Evolutionary conservation across 2,329 filamentous ascomycete species (phyloP).

Genomic region (Penicillium carneum): DNA sequence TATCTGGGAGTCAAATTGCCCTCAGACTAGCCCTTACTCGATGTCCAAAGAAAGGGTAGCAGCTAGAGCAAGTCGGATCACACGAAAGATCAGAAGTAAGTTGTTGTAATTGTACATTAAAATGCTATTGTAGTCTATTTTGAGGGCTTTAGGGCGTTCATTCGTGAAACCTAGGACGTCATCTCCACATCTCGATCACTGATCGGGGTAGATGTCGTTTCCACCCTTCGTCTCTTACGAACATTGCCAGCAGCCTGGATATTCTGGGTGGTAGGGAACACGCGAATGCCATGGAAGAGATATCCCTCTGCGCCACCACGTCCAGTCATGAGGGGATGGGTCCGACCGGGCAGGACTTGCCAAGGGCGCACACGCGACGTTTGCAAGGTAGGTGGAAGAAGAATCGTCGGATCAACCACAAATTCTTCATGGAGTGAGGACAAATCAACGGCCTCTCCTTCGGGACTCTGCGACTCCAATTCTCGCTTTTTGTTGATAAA

Average conservation of each 20-base stretch:
- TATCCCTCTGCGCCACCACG: conserved; percentile 89
- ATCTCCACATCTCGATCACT: conserved; percentile 43
- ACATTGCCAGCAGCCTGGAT: conserved; percentile 80
- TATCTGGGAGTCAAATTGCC: neutral
- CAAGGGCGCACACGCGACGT: conserved; percentile 78
- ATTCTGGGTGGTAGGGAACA: conserved; percentile 78
- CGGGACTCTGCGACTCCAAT: conserved; percentile 29
- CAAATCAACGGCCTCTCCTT: conserved; percentile 30
- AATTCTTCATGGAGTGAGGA: conserved; percentile 68
- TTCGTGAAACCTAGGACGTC: conserved; percentile 32
- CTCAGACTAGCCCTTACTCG: neutral
- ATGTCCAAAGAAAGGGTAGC: neutral
- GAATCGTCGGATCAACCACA: conserved; percentile 81
- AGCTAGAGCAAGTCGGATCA: neutral
- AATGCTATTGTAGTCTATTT: conserved; percentile 11
- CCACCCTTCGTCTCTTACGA: conserved; percentile 70
- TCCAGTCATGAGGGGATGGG: conserved; percentile 92
- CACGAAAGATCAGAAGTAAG: neutral
- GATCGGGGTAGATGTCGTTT: conserved; percentile 38
- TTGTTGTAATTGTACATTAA: conserved; percentile 32
- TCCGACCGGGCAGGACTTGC: conserved; percentile 90
- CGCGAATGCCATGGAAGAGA: conserved; percentile 81
- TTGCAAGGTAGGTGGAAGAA: conserved; percentile 82
- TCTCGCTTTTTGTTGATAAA: conserved; percentile 60
- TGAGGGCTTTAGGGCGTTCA: conserved; percentile 2